These are phyloP conservation scores for Protea cynaroides DNA, from an alignment of 164 flowering plant species.

Conservation along the genomic window DNA sequence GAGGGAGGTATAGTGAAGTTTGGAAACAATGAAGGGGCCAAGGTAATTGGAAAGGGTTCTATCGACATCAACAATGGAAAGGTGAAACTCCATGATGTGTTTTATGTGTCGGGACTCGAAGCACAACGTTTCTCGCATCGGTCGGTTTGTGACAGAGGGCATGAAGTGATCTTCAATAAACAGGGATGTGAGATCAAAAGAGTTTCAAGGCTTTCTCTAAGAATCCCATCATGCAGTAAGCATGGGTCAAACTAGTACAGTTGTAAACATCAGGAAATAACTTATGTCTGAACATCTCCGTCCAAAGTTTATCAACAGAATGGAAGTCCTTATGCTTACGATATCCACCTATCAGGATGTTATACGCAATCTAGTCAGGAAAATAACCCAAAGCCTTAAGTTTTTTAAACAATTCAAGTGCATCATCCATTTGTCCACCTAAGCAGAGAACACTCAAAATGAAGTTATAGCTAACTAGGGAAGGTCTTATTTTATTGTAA, in stretches of 20 bases:
- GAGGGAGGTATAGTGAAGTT: too few species aligned
- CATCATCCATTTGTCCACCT: constrained; percentile 26
- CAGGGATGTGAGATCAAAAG: too few species aligned
- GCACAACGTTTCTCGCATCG: too few species aligned
- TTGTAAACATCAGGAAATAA: constrained; percentile 30
- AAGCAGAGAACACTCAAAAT: constrained; percentile 37
- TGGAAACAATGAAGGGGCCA: too few species aligned
- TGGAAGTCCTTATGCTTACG: constrained; percentile 36
- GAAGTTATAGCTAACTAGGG: constrained; percentile 36
- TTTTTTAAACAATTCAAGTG: constrained; percentile 26
- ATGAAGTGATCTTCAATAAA: too few species aligned
- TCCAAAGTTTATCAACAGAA: constrained; percentile 24
- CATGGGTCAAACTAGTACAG: constrained; percentile 31
- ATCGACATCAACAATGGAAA: too few species aligned
- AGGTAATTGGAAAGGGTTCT: too few species aligned
- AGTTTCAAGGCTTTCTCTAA: constrained; percentile 33
- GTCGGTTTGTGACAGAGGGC: too few species aligned
- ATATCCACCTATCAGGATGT: constrained; percentile 38
- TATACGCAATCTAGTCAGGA: constrained; percentile 31
- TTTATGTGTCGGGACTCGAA: too few species aligned
- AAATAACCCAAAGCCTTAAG: constrained; percentile 29
- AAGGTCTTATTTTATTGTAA: constrained; percentile 39
- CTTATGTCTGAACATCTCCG: constrained; percentile 38
- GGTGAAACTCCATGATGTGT: too few species aligned
- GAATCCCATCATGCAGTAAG: constrained; percentile 30